These are phyloP conservation scores for Prunus fruticosa DNA, from an alignment of 306 rosid genomes.

Conservation along the genomic window DNA sequence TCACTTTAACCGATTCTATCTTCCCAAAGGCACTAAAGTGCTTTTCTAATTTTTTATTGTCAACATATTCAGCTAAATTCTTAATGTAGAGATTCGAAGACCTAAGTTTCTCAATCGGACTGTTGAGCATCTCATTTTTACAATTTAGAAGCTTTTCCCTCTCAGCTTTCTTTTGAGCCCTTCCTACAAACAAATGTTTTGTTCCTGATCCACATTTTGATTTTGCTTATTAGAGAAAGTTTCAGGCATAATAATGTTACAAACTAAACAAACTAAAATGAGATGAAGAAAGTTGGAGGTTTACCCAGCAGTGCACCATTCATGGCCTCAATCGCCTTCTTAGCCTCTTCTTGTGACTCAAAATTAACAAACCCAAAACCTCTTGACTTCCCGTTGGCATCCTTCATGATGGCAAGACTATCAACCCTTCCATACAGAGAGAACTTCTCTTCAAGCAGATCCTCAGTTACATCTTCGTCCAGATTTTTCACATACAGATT, in stretches of 20 bases:
- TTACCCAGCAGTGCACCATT: constrained; percentile 14
- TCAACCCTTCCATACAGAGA: constrained; percentile 13
- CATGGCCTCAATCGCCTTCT: constrained; percentile 11
- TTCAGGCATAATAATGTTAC: neutral
- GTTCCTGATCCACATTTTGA: constrained; percentile 22
- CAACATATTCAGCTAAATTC: constrained; percentile 1
- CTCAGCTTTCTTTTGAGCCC: constrained; percentile 22
- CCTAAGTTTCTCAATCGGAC: neutral
- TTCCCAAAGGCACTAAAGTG: constrained; percentile 1
- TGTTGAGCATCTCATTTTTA: neutral
- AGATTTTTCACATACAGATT: constrained; percentile 26
- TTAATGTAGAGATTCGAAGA: constrained; percentile 8
- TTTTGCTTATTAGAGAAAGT: neutral
- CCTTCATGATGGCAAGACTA: constrained; percentile 11
- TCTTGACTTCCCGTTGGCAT: constrained; percentile 18
- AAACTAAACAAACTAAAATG: neutral
- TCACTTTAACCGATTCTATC: neutral
- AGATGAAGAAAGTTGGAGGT: neutral
- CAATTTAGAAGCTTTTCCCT: neutral
- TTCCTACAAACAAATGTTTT: constrained; percentile 12
- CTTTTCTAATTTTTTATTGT: constrained; percentile 3
- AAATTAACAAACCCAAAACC: constrained; percentile 26
- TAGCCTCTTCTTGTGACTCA: constrained; percentile 14
- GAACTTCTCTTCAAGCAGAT: constrained; percentile 9
- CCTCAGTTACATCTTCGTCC: constrained; percentile 5